Evolutionary conservation across 2,329 filamentous ascomycete genomes (phyloP), one percentile per base, ranked within the genome.

Genomic region (Aspergillus intermedius): DNA sequence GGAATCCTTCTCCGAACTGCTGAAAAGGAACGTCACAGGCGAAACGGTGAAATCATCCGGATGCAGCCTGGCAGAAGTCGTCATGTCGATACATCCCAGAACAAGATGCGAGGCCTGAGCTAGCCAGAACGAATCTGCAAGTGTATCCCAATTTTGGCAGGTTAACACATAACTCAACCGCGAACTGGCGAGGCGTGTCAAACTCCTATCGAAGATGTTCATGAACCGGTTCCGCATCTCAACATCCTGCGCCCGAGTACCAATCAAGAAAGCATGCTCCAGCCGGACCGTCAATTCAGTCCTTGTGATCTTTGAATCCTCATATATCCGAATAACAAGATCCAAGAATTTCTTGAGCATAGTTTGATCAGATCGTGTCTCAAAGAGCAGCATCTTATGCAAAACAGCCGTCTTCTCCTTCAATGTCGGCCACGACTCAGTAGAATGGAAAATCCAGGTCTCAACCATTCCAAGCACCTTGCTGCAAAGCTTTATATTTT

Each of bases 381-480:
- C 93, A 58, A 98, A 98, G 0, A 91, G 84, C 13, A 97, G 75
- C 93, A 99, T 99, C 73, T 98, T 99, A 61, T 95, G 91, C n/a
- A 99, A 74, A 1, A 99, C 93, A 1, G 94, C 94, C 0, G 91
- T 97, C 75, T 98, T 98, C 71, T 98, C 94, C 68, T 99, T 99
- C 1, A 98, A 78, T 0, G 93, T 98, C 0, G 93, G 93, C 79
- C 93, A 96, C 2, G 90, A 93, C 54, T 95, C 93, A 50, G 89
- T 91, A 0, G 89, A 93, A 56, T 89, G 82, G 75, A 99, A 98
- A 5, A 98, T 88, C 94, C 94, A 99, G 28, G 79, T 81, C 65
- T 97, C 91, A 3, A 96, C 91, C 81, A 98, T 91, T 45, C 86
- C 83, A 23, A 99, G 74, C 47, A 98, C 91, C 72, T 95, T 95